Evolutionary conservation across 2,329 filamentous ascomycete species (phyloP).

Genomic region (Chrysosporium queenslandicum): DNA sequence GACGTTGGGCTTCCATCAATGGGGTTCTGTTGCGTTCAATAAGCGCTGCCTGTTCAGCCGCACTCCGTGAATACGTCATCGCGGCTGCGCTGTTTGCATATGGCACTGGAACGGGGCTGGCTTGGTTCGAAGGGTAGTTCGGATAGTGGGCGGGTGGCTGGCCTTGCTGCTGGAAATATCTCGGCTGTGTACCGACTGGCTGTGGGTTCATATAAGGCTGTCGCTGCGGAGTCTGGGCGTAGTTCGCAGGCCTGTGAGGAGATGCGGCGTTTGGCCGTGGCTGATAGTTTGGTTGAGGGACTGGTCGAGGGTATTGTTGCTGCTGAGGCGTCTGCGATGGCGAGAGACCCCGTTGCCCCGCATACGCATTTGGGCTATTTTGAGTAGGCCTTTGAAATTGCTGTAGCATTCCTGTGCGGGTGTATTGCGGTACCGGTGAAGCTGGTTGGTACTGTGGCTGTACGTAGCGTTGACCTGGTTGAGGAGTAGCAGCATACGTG

Average conservation of each 20-base stretch:
- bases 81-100: slow-evolving; percentile 29
- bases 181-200: slow-evolving; percentile 22
- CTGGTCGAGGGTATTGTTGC: slow-evolving; percentile 17
- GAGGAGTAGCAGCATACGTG: slow-evolving; percentile 25
- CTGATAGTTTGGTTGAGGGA: slow-evolving; percentile 23
- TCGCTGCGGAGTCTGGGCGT: slow-evolving; percentile 27
- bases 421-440: slow-evolving; percentile 25
- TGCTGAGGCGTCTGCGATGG: slow-evolving; percentile 22
- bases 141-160: slow-evolving; percentile 21
- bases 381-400: slow-evolving; percentile 34
- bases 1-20: slow-evolving; percentile 26
- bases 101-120: slow-evolving; percentile 22
- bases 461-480: slow-evolving; percentile 30
- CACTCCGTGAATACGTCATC: slow-evolving; percentile 31
- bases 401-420: slow-evolving; percentile 27
- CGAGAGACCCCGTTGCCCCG: slow-evolving; percentile 24
- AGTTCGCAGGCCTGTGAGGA: slow-evolving; percentile 27
- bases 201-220: slow-evolving; percentile 29
- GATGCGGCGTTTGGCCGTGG: slow-evolving; percentile 25
- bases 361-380: slow-evolving; percentile 30
- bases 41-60: slow-evolving; percentile 32
- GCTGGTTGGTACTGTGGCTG: slow-evolving; percentile 29
- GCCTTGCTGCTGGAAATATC: slow-evolving; percentile 27
- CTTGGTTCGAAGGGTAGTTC: slow-evolving; percentile 27
- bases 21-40: slow-evolving; percentile 34